These are phyloP conservation scores for Arabidopsis arenosa DNA, from an alignment of 345 rosid genomes.

Conservation along the genomic window DNA sequence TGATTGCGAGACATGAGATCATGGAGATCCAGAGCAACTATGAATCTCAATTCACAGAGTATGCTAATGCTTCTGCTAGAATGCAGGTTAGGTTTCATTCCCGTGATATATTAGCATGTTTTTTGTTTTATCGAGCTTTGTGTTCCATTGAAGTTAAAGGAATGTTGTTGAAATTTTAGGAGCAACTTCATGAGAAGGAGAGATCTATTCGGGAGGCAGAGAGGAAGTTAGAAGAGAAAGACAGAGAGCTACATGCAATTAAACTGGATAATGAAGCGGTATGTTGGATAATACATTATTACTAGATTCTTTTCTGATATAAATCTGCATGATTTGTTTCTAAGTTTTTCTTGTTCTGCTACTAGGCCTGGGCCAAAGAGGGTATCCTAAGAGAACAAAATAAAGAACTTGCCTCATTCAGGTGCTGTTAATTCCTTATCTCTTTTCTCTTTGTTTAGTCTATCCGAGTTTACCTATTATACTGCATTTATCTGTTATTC, in stretches of 20 bases:
- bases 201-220: conserved; percentile 67
- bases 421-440: conserved; percentile 46
- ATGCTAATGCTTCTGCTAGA: conserved; percentile 60
- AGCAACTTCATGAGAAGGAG: conserved; percentile 74
- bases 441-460: conserved; percentile 5
- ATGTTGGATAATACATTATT: conserved; percentile 35
- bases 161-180: conserved; percentile 53
- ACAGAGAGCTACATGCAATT: conserved; percentile 81
- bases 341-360: conserved; percentile 19
- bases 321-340: conserved; percentile 10
- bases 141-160: neutral
- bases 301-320: neutral
- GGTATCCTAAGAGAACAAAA: conserved; percentile 83
- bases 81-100: conserved; percentile 58
- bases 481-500: neutral
- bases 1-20: conserved; percentile 71
- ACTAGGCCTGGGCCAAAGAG: conserved; percentile 91
- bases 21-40: conserved; percentile 62
- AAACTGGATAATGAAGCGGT: conserved; percentile 93
- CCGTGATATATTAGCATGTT: neutral
- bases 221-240: conserved; percentile 86
- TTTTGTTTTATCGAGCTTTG: neutral
- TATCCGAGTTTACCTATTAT: conserved; percentile 5
- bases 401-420: conserved; percentile 77
- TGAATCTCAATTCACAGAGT: conserved; percentile 68